phyloP scores from a whole-genome alignment of 1,284 basidiomycete species.

The Apiotrichum gracile region DNA sequence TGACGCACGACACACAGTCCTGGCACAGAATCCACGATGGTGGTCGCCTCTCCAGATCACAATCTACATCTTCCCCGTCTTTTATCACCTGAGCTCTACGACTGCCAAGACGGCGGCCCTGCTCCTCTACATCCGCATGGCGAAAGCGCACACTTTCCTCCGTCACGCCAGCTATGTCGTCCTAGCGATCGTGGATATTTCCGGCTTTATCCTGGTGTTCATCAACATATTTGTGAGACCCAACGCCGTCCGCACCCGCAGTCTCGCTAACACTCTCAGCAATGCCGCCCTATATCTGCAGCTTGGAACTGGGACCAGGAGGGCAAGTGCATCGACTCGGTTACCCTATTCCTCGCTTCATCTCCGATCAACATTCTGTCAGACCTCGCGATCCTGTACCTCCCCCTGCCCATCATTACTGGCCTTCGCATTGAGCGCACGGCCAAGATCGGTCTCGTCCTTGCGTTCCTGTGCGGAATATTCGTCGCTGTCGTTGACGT shows the following conservation, averaged over 20 bases:
- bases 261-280: conserved; percentile 8
- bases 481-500: conserved; percentile 46
- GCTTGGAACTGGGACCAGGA: conserved; percentile 23
- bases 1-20: neutral
- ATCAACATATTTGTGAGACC: conserved; percentile 37
- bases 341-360: conserved; percentile 41
- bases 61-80: conserved; percentile 42
- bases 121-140: conserved; percentile 46
- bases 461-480: conserved; percentile 42
- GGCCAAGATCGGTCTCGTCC: conserved; percentile 43
- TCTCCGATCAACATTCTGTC: conserved; percentile 46
- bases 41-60: conserved; percentile 21
- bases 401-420: conserved; percentile 45
- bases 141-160: conserved; percentile 38
- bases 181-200: conserved; percentile 36
- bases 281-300: conserved; percentile 39
- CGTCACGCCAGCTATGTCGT: conserved; percentile 36
- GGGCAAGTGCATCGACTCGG: conserved; percentile 37
- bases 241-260: neutral
- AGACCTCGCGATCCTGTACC: conserved; percentile 43
- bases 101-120: conserved; percentile 44
- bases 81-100: conserved; percentile 44
- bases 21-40: conserved; percentile 10
- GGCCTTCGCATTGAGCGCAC: conserved; percentile 40
- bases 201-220: conserved; percentile 42